These are phyloP conservation scores for Corylus avellana DNA, from an alignment of 306 rosid species.

Conservation along the genomic window DNA sequence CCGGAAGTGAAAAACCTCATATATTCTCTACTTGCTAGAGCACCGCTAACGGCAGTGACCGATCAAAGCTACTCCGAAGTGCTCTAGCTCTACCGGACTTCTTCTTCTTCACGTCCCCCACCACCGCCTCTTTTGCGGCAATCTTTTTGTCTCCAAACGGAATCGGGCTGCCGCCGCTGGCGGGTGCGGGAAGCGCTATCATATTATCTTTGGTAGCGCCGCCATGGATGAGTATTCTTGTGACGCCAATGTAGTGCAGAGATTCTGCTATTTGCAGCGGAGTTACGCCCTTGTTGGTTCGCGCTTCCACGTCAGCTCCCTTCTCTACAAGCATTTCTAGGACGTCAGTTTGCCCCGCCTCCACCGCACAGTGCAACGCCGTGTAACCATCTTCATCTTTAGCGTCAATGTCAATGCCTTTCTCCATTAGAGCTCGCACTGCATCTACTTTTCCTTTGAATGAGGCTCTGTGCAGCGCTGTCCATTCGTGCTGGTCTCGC, in stretches of 20 bases:
- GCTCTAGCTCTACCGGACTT: constrained; percentile 36
- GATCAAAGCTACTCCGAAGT: constrained; percentile 41
- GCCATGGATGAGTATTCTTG: constrained; percentile 65
- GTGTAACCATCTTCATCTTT: constrained; percentile 85
- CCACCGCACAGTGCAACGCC: constrained; percentile 71
- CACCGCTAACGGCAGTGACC: constrained; percentile 46
- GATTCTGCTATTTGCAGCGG: constrained; percentile 72
- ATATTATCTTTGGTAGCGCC: constrained; percentile 41
- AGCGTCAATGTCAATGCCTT: constrained; percentile 63
- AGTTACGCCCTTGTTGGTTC: constrained; percentile 69
- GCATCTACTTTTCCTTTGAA: constrained; percentile 65
- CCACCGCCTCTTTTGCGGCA: not conserved
- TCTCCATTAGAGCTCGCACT: constrained; percentile 48
- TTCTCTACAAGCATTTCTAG: constrained; percentile 69
- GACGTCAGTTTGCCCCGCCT: constrained; percentile 66
- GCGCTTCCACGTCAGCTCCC: constrained; percentile 67
- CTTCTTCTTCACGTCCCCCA: constrained; percentile 32
- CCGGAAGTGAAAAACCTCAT: too few species aligned
- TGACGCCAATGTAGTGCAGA: constrained; percentile 57
- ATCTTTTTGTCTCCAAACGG: constrained; percentile 26
- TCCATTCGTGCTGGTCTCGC: constrained; percentile 82
- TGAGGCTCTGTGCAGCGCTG: constrained; percentile 71
- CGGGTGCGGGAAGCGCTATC: not conserved
- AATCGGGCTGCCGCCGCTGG: not conserved
- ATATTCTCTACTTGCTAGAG: constrained; percentile 5